These are phyloP conservation scores for Metarhizium brunneum DNA, from an alignment of 2,329 filamentous ascomycete species.

Conservation along the genomic window DNA sequence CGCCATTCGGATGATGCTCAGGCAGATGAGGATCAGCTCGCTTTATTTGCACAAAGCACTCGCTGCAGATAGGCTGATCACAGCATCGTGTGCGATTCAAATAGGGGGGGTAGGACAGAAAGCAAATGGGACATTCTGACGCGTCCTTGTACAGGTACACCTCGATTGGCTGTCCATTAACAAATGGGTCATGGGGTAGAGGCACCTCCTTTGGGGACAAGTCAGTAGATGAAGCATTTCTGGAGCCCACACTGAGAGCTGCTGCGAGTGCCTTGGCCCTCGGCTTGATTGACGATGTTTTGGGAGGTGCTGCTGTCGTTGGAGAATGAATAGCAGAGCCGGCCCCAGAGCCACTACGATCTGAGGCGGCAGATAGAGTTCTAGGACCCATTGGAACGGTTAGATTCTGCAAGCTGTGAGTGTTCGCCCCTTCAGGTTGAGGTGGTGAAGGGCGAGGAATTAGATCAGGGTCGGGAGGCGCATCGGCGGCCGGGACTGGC, in stretches of 20 bases:
- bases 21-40: slow-evolving; percentile 83
- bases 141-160: slow-evolving; percentile 90
- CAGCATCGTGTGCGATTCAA: slow-evolving; percentile 92
- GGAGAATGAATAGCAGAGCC: slow-evolving; percentile 48
- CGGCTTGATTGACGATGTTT: slow-evolving; percentile 61
- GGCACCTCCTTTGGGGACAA: slow-evolving; percentile 68
- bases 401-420: slow-evolving; percentile 56
- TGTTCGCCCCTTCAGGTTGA: slow-evolving; percentile 36
- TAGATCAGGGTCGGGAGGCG: slow-evolving; percentile 63
- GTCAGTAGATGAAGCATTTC: slow-evolving; percentile 63
- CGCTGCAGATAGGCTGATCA: slow-evolving; percentile 92
- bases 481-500: slow-evolving; percentile 74
- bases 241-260: slow-evolving; percentile 63
- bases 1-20: slow-evolving; percentile 56
- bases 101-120: slow-evolving; percentile 89
- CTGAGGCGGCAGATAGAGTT: slow-evolving; percentile 71
- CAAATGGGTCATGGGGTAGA: slow-evolving; percentile 72
- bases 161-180: slow-evolving; percentile 91
- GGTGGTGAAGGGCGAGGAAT: slow-evolving; percentile 35
- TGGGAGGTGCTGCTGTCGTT: slow-evolving; percentile 22
- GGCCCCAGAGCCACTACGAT: slow-evolving; percentile 52
- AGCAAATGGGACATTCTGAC: slow-evolving; percentile 89
- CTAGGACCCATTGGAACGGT: slow-evolving; percentile 72
- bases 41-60: slow-evolving; percentile 99
- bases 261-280: slow-evolving; percentile 85